Evolutionary conservation across 2,329 filamentous ascomycete species (phyloP), one percentile per base, ranked within the genome.

Genomic region (Trichophyton benhamiae): DNA sequence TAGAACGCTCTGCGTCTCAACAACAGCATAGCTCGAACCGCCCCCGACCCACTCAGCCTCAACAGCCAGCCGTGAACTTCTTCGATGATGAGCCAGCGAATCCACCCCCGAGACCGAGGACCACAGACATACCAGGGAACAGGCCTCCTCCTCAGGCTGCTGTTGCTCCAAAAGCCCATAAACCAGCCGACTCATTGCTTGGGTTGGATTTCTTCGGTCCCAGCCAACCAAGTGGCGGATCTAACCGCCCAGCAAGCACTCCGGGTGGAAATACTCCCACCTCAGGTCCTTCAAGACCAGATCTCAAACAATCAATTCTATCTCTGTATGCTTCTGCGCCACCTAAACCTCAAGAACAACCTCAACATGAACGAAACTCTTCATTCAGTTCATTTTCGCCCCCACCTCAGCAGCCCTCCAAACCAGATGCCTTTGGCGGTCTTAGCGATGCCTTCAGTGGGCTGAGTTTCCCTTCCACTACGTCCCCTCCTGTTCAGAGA

Each of bases 281-380:
- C 2, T 79, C 79, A 17, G 81, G 82, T 11, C 86, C 61, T 30
- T 95, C 91, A 53, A 82, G 94, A 64, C 91, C 92, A 2, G 94
- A 99, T 71, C 79, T 99, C 63, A 99, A 99, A 76, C 92, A 96
- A 74, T 97, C 92, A 1, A 99, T 99, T 63, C 77, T 99, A 57
- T 99, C 94, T 6, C 82, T 99, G 15, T 99, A 99, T 72, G 90
- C 91, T 9, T 88, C 89, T 6, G 84, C 84, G 3, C 88, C 90
- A 5, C 88, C 91, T 2, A 88, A 90, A 70, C 85, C 89, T n/a
- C 87, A 88, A 67, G 52, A 55, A 15, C 9, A 38, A 4, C 79
- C 83, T 61, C 77, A 76, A 61, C 85, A 87, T 71, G 78, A 79
- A 41, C 80, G 82, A 11, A 80, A 81, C 44, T 79, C 81, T 30